A percentile compares a stretch with the other conserved stretches of the same genome.
Evolutionary conservation across 1,139 yeast species (phyloP).

Genomic region (Kurtzmaniella quercitrusa): DNA sequence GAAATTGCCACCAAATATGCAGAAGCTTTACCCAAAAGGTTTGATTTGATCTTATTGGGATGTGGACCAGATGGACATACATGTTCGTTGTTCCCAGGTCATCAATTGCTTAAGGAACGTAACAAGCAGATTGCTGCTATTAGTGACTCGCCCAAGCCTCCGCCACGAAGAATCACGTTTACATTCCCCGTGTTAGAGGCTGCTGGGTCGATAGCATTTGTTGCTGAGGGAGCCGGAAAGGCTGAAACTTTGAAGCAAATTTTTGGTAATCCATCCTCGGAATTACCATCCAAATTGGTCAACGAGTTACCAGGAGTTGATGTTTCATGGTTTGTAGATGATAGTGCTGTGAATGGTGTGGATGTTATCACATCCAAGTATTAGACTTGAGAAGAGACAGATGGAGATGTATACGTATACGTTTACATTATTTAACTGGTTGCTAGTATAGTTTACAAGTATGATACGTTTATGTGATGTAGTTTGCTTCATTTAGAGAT

Average conservation of each 20-base stretch:
- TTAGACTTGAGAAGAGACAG: constrained; percentile 16
- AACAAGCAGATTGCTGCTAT: constrained; percentile 37
- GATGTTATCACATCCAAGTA: constrained; percentile 46
- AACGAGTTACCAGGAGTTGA: constrained; percentile 45
- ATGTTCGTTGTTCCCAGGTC: constrained; percentile 68
- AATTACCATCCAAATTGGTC: constrained; percentile 73
- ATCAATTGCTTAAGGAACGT: constrained; percentile 42
- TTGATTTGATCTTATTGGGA: constrained; percentile 64
- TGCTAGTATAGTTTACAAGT: too few relatives aligned
- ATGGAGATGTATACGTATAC: too few relatives aligned
- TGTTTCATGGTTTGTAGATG: constrained; percentile 79
- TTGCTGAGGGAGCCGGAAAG: constrained; percentile 86
- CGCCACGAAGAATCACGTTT: constrained; percentile 70
- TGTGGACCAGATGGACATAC: constrained; percentile 85
- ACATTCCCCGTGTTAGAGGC: constrained; percentile 60
- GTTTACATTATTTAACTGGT: too few relatives aligned
- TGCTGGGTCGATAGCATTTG: constrained; percentile 65
- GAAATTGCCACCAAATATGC: constrained; percentile 52
- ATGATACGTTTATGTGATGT: too few relatives aligned
- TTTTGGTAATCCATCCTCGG: constrained; percentile 47
- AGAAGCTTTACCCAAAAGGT: constrained; percentile 35
- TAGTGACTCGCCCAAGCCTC: constrained; percentile 70
- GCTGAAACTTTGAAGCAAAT: constrained; percentile 69
- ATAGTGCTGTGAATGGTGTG: constrained; percentile 67
- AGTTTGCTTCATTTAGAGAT: too few relatives aligned